phyloP scores from a whole-genome alignment of 805 yeast species.

The Spathaspora passalidarum region DNA sequence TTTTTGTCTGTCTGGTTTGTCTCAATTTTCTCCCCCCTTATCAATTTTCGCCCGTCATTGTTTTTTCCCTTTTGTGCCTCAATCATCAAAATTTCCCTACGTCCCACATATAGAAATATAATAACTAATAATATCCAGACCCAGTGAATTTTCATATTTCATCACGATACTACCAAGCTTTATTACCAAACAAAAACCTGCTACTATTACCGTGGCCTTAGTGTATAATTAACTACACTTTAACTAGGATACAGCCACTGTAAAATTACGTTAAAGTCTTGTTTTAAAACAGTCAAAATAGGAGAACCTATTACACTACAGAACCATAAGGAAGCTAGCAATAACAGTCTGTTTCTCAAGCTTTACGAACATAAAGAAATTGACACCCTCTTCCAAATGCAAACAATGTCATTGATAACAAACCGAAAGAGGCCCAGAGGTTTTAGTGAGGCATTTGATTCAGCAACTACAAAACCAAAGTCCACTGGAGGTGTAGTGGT shows the following conservation, averaged over 20 bases:
- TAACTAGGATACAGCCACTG: neutral
- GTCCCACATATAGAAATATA: neutral
- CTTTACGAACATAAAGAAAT: too few species aligned
- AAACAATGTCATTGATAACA: constrained; percentile 31
- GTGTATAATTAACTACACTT: neutral
- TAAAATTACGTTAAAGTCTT: neutral
- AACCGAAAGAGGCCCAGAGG: constrained; percentile 46
- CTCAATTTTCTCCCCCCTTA: neutral
- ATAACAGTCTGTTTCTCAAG: too few species aligned
- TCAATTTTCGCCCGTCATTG: neutral
- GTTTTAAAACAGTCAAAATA: neutral
- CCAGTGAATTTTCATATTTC: neutral
- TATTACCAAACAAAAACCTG: neutral
- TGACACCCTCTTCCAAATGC: neutral
- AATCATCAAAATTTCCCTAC: neutral
- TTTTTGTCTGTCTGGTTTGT: neutral
- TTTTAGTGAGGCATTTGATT: constrained; percentile 38
- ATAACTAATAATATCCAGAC: neutral
- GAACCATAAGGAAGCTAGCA: too few species aligned
- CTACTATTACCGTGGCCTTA: neutral
- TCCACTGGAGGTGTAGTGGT: neutral
- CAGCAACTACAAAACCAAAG: constrained; percentile 7
- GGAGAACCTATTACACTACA: too few species aligned
- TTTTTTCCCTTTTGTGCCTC: neutral
- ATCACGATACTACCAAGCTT: neutral